Conservation (phyloP, 176 grass and related monocot species). For the Triticum urartu region DNA sequence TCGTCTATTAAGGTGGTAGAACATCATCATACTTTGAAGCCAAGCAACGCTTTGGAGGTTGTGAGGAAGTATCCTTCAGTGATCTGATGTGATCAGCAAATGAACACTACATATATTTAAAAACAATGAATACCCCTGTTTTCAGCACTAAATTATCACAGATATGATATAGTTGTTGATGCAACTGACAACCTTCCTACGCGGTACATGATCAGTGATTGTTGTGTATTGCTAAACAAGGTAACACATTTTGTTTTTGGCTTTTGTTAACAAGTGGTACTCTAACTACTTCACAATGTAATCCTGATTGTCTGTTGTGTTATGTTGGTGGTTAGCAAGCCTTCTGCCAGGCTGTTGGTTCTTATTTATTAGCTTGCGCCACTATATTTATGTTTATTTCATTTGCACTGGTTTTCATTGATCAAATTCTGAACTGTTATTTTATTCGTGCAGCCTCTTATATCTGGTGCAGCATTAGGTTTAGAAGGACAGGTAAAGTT, state of each 20-base stretch:
- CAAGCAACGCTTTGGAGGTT: constrained; percentile 68
- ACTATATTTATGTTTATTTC: constrained; percentile 2
- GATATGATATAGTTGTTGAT: constrained; percentile 93
- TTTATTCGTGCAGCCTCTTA: constrained; percentile 69
- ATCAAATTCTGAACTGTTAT: neutral
- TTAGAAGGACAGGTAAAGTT: constrained; percentile 87
- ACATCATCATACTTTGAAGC: constrained; percentile 71
- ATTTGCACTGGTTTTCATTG: neutral
- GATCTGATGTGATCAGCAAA: constrained; percentile 3
- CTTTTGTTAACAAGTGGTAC: neutral
- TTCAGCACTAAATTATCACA: constrained; percentile 55
- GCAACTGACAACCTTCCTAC: constrained; percentile 94
- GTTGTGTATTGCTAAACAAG: constrained; percentile 86
- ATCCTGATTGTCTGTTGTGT: neutral
- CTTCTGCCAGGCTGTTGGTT: neutral
- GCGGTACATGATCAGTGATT: constrained; percentile 96
- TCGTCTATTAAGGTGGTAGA: constrained; percentile 83
- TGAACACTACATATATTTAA: neutral
- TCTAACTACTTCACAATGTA: constrained; percentile 15
- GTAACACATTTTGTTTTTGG: constrained; percentile 30
- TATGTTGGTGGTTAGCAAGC: neutral
- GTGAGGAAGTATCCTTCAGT: constrained; percentile 76
- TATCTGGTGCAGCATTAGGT: constrained; percentile 86
- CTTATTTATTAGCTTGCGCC: neutral
- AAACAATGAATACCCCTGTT: constrained; percentile 24